Evolutionary conservation across 225 moss, liverwort and hornwort genomes (phyloP).

Genomic region (Marchantia polymorpha): DNA sequence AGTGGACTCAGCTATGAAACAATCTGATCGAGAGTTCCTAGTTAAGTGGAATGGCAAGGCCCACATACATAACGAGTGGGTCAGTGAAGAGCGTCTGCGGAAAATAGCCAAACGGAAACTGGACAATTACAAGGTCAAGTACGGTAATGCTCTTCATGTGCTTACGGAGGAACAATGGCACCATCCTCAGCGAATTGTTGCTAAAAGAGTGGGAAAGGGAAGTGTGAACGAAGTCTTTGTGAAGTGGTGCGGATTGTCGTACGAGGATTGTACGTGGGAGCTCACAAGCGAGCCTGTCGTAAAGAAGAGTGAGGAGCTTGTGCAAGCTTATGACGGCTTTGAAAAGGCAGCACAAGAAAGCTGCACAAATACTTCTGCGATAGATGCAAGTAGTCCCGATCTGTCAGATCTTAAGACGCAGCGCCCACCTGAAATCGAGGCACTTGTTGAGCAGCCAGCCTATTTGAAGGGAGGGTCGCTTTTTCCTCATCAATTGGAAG

Average conservation of each 20-base stretch:
- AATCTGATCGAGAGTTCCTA: constrained; percentile 55
- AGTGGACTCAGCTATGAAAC: neutral
- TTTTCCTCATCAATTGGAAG: constrained; percentile 84
- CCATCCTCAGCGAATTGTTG: constrained; percentile 74
- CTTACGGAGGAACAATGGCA: constrained; percentile 59
- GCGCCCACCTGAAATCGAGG: constrained; percentile 47
- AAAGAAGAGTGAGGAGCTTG: constrained; percentile 38
- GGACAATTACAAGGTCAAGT: constrained; percentile 61
- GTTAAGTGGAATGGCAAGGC: constrained; percentile 85
- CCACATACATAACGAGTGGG: constrained; percentile 86
- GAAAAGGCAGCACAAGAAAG: constrained; percentile 45
- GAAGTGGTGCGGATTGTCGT: constrained; percentile 72
- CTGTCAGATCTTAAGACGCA: constrained; percentile 16
- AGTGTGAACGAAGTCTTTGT: constrained; percentile 59
- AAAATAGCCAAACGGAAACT: constrained; percentile 59
- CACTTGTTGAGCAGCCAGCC: constrained; percentile 63
- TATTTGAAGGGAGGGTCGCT: constrained; percentile 65
- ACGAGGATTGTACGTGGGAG: constrained; percentile 97
- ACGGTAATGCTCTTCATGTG: constrained; percentile 51
- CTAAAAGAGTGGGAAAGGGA: constrained; percentile 42
- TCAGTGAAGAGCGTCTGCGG: constrained; percentile 60
- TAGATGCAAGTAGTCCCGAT: constrained; percentile 19
- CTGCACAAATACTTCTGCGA: neutral
- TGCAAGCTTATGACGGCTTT: constrained; percentile 53
- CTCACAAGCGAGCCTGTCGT: constrained; percentile 51